phyloP scores from a whole-genome alignment of 352 stramenopile genomes.

The Phytophthora vignae region DNA sequence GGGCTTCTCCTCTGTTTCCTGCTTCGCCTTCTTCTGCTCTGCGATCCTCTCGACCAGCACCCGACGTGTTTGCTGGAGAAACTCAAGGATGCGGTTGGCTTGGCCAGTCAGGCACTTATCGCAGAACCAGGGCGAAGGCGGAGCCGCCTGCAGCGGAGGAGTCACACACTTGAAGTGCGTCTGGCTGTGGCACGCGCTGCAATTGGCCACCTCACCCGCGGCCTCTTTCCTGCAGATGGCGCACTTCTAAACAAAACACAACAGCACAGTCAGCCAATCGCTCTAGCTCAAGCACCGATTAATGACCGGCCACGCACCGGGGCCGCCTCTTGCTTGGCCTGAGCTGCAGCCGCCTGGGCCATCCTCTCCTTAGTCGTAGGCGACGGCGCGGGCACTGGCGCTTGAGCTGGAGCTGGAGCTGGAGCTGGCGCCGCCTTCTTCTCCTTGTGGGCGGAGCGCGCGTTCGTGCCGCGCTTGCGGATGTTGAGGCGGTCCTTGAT shows the following conservation, averaged over 20 bases:
- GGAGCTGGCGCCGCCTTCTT: constrained; percentile 39
- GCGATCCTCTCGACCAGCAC: constrained; percentile 55
- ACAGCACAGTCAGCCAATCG: constrained; percentile 2
- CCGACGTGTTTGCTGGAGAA: constrained; percentile 69
- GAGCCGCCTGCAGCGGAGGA: constrained; percentile 39
- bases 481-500: constrained; percentile 83
- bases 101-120: constrained; percentile 63
- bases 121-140: constrained; percentile 55
- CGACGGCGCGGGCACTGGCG: constrained; percentile 14
- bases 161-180: constrained; percentile 66
- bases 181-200: constrained; percentile 65
- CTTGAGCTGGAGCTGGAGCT: no score
- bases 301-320: constrained; percentile 30
- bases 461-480: constrained; percentile 70
- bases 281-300: not conserved
- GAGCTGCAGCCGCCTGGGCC: constrained; percentile 3
- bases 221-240: constrained; percentile 57
- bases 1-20: not conserved
- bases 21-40: constrained; percentile 24
- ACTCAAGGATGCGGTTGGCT: constrained; percentile 67
- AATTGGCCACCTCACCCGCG: constrained; percentile 48
- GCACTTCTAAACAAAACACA: constrained; percentile 48
- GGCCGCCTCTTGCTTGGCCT: constrained; percentile 27
- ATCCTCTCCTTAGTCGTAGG: constrained; percentile 33
- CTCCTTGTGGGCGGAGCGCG: constrained; percentile 63